Base-by-base conservation (phyloP, 345 rosid species). In the Carallia brachiata region DNA sequence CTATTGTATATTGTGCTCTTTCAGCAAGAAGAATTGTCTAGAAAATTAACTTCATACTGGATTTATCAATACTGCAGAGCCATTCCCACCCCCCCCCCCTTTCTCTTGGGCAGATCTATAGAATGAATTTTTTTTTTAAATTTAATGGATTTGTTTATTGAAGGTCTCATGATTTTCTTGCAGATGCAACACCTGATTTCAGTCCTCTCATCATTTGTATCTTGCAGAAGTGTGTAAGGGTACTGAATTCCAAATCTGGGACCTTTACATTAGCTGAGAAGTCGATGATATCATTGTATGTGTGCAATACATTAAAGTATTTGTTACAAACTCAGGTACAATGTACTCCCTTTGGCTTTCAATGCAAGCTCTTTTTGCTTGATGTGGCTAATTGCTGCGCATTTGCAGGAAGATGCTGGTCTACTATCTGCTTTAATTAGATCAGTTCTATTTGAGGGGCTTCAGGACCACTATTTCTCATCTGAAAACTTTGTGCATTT, bases 321-420 rank as follows among this genome's bases (percentile, higher is more conserved):
- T 63, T 95, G 72, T 65, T 95, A 86, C 96, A 92, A 83, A 90
- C 85, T 74, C 97, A 95, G 97, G 99, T 94, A 87, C 17, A 68
- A 47, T 34, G 56, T 66, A 69, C 66, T 28, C 50, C 2, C 27
- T 85, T 76, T 74, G 37, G 40, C 70, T 73, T 73, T 37, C 73
- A 54, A 31, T 65, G 73, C 31, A 55, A 62, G 66, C 63, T 67
- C n/a, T 65, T 58, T 70, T 32, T 79, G 6, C 60, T 36, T 74
- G 66, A 66, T 37, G 55, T 84, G 74, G 52, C 55, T 73, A 66
- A 56, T 10, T 27, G 28, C 2, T 3, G 5, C 50, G 78, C 70
- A 79, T 72, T 77, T 73, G 64, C 69, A 95, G 99, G 96, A 85
- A 62, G 87, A 92, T 84, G 84, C 90, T 7, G 71, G 84, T 72